phyloP scores from a whole-genome alignment of 306 rosid genomes.

The Hippophae rhamnoides region DNA sequence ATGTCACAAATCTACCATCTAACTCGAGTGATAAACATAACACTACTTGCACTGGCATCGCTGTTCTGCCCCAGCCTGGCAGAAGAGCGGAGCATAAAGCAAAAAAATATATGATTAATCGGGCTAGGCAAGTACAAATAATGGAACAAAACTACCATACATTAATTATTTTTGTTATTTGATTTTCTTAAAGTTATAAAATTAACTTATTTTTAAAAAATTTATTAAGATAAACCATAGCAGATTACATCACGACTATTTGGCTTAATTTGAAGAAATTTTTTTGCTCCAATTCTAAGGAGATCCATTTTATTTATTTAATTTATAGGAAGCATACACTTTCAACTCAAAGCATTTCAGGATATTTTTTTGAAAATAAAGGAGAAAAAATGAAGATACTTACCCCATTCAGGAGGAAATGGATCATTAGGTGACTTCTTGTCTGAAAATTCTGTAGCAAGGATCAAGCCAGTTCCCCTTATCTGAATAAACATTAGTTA shows the following conservation, averaged over 20 bases:
- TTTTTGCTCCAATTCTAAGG: background rate
- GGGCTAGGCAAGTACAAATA: too few species aligned
- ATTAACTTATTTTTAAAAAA: too few species aligned
- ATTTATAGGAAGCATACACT: background rate
- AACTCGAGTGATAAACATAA: too few species aligned
- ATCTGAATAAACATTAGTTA: constrained; percentile 45
- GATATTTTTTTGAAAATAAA: background rate
- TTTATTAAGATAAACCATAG: too few species aligned
- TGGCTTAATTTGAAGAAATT: background rate
- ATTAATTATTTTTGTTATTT: too few species aligned
- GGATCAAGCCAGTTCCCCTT: constrained; percentile 77
- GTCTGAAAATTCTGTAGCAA: constrained; percentile 68
- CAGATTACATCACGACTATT: background rate
- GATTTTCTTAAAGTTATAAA: too few species aligned
- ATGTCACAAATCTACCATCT: too few species aligned
- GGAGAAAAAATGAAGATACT: constrained; percentile 23
- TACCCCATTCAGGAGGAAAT: constrained; percentile 95
- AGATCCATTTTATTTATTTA: background rate
- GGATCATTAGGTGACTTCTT: constrained; percentile 81
- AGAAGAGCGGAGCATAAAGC: too few species aligned
- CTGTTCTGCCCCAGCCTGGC: too few species aligned
- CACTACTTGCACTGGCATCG: too few species aligned
- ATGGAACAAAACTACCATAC: too few species aligned
- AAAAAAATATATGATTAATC: too few species aligned
- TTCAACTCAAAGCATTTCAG: background rate